These are phyloP conservation scores for Ramularia endophylla DNA, from an alignment of 2,329 filamentous ascomycete genomes.

Conservation along the genomic window DNA sequence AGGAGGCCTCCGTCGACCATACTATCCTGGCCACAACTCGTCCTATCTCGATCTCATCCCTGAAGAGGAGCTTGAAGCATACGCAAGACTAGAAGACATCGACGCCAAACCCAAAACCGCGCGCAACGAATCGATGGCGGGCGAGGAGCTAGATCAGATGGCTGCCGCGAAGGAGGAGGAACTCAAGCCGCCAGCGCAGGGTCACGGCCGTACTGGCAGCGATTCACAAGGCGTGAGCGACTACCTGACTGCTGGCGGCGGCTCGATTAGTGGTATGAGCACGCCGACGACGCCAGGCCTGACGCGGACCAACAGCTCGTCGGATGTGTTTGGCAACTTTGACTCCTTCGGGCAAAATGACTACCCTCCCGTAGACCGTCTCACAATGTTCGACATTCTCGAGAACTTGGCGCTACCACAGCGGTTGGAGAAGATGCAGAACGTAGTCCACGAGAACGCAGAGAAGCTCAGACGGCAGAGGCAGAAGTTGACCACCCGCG, in stretches of 20 bases:
- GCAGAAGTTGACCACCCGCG: slow-evolving; percentile 69
- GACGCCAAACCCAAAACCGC: slow-evolving; percentile 12
- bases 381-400: slow-evolving; percentile 87
- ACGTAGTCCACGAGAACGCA: slow-evolving; percentile 72
- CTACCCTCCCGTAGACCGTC: slow-evolving; percentile 79
- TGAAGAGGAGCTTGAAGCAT: slow-evolving; percentile 25
- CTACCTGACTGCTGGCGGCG: slow-evolving; percentile 31
- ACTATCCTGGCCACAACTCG: slow-evolving; percentile 23
- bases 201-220: slow-evolving; percentile 12
- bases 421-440: slow-evolving; percentile 85
- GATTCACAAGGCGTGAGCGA: slow-evolving; percentile 20
- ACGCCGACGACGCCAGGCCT: slow-evolving; percentile 43
- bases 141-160: slow-evolving; percentile 24
- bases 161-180: slow-evolving; percentile 26
- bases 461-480: slow-evolving; percentile 79
- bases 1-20: slow-evolving; percentile 18
- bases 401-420: slow-evolving; percentile 88
- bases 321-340: slow-evolving; percentile 69
- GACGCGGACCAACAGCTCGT: slow-evolving; percentile 75
- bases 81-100: slow-evolving; percentile 24
- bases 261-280: slow-evolving; percentile 32
- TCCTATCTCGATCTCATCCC: slow-evolving; percentile 26
- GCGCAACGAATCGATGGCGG: neutral
- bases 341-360: slow-evolving; percentile 77
- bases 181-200: slow-evolving; percentile 14